Percentiles rank a stretch among this genome's conserved stretches.
Evolutionary conservation across 306 rosid species (phyloP).

Genomic region (Quercus dentata): DNA sequence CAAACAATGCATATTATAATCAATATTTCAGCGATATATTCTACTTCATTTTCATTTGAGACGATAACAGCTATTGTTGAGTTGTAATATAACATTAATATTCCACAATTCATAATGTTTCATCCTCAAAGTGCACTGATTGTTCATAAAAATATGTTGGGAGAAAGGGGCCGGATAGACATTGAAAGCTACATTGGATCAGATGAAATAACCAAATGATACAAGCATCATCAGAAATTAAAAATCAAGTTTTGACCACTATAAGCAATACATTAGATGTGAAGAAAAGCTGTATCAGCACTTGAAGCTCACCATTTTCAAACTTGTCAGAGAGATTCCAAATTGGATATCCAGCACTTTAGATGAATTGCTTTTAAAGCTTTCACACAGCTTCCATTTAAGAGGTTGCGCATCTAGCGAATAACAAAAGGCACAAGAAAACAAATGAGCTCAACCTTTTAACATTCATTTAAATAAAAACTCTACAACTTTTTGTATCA

Average conservation of each 20-base stretch:
- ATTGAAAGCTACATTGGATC: neutral
- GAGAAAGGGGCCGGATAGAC: neutral
- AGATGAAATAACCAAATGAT: neutral
- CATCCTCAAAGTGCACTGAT: neutral
- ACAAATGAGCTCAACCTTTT: neutral
- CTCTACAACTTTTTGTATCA: neutral
- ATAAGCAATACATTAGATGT: neutral
- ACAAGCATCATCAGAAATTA: neutral
- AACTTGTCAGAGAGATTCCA: slow-evolving; percentile 54
- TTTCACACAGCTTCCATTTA: slow-evolving; percentile 77
- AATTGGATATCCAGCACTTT: slow-evolving; percentile 78
- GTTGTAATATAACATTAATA: neutral
- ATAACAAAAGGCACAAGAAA: neutral
- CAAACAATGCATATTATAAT: slow-evolving; percentile 16
- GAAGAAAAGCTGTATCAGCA: neutral
- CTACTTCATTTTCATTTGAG: neutral
- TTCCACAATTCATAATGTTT: neutral
- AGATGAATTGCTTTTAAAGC: slow-evolving; percentile 51
- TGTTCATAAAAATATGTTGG: neutral
- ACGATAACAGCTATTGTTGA: neutral
- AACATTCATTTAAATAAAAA: neutral
- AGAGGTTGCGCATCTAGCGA: slow-evolving; percentile 63
- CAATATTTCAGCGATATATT: neutral
- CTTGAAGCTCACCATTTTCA: slow-evolving; percentile 70
- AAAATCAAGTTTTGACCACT: neutral